Evolutionary conservation across 768 basidiomycete genomes (phyloP).

Genomic region (Galerina marginata): DNA sequence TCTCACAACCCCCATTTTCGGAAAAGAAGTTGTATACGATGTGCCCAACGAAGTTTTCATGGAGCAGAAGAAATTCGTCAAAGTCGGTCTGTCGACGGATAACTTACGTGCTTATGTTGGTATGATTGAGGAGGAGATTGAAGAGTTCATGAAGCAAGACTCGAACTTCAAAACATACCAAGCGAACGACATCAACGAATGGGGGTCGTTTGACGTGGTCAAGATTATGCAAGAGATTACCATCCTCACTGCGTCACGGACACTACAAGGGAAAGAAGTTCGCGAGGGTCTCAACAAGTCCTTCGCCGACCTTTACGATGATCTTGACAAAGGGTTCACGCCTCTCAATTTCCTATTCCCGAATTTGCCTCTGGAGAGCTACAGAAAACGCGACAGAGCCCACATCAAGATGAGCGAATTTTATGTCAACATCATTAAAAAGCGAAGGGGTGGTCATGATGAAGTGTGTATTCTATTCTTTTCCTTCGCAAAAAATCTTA

Average conservation of each 20-base stretch:
- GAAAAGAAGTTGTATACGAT: conserved; percentile 97
- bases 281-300: conserved; percentile 77
- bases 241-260: conserved; percentile 92
- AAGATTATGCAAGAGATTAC: conserved; percentile 85
- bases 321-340: conserved; percentile 95
- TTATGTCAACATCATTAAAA: conserved; percentile 85
- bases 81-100: conserved; percentile 91
- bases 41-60: conserved; percentile 95
- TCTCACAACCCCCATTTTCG: conserved; percentile 93
- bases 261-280: conserved; percentile 93
- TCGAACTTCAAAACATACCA: conserved; percentile 66
- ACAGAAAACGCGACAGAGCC: conserved; percentile 86
- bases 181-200: conserved; percentile 69
- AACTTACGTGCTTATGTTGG: conserved; percentile 86
- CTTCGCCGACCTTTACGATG: conserved; percentile 85
- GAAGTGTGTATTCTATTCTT: conserved; percentile 33
- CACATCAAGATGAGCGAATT: conserved; percentile 94
- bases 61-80: conserved; percentile 99
- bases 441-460: conserved; percentile 59
- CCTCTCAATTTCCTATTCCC: conserved; percentile 96
- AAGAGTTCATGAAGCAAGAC: conserved; percentile 73
- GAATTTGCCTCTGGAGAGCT: conserved; percentile 88
- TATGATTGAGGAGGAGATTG: conserved; percentile 80
- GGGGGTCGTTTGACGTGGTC: conserved; percentile 79
- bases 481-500: not conserved